phyloP scores from a whole-genome alignment of 2,329 filamentous ascomycete species.

The Fusarium cyanostomum region DNA sequence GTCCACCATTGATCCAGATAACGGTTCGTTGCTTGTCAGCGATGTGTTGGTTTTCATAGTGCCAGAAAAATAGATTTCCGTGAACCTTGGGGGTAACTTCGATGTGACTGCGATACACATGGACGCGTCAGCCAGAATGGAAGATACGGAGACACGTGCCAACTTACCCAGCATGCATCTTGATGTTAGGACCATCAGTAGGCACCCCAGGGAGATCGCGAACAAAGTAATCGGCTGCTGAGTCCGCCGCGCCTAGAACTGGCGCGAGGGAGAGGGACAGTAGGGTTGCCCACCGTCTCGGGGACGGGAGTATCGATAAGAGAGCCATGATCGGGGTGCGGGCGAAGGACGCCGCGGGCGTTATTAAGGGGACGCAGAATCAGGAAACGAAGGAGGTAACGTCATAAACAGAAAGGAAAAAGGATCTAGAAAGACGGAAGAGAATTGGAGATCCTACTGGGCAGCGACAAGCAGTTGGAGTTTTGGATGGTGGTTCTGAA shows the following conservation, averaged over 20 bases:
- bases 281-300: constrained; percentile 46
- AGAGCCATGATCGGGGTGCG: constrained; percentile 40
- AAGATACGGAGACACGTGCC: constrained; percentile 1
- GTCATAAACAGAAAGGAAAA: constrained; percentile 8
- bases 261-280: constrained; percentile 56
- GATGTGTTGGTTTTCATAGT: constrained; percentile 95
- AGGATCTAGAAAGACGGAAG: constrained; percentile 6
- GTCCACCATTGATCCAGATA: constrained; percentile 96
- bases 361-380: constrained; percentile 9
- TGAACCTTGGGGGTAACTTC: constrained; percentile 86
- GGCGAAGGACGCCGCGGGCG: constrained; percentile 30
- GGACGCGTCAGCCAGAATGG: constrained; percentile 36
- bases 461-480: constrained; percentile 26
- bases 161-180: constrained; percentile 97
- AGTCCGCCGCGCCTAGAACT: constrained; percentile 44
- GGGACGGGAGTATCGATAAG: constrained; percentile 35
- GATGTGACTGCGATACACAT: constrained; percentile 73
- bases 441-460: constrained; percentile 5
- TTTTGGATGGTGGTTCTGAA: constrained; percentile 26
- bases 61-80: constrained; percentile 98
- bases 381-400: constrained; percentile 4
- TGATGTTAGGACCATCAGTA: constrained; percentile 74
- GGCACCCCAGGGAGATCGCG: constrained; percentile 86
- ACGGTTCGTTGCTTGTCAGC: constrained; percentile 90
- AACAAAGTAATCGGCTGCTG: constrained; percentile 85